Evolutionary conservation across 148 eudicot species (phyloP), one percentile per base, ranked within the genome.

Genomic region (Mesembryanthemum crystallinum): DNA sequence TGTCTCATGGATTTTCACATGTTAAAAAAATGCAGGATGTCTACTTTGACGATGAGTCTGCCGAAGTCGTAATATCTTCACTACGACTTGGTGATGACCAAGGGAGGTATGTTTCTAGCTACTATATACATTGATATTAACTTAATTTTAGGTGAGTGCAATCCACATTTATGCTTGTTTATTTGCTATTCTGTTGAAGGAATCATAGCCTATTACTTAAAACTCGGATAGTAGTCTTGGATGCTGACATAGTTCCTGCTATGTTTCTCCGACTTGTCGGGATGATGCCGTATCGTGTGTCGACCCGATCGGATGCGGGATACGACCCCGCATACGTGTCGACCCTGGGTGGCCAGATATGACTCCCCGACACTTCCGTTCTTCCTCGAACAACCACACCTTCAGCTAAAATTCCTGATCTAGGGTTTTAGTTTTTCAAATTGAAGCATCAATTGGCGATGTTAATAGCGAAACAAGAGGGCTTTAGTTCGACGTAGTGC

Each of bases 31-130:
- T 86, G 83, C 84, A 92, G 98, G 98, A 90, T 80, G 93, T 84
- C 69, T 94, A 92, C 88, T 94, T 94, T 73, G 97, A 92, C 60
- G 97, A 94, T 82, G 98, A 94, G 78, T 89, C 93, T 79, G 97
- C 97, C 58, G 98, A 94, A 87, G 98, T 94, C 32, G 97, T 94
- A 58, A 94, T 94, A 79, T 94, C 98, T 78, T 92, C 98, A 45
- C 83, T 92, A 64, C 81, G 96, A 85, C 89, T 94, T 84, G 98
- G 96, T 78, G 97, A 94, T 82, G 96, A 90, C 85, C 96, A 94
- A 75, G 98, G 93, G 70, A 92, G 98, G 98, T 94, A 75, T 59
- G 91, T 77, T 82, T 64, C 30, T 68, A 6, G 23, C 28, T 69
- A 45, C 45, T 54, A 3, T 51, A 0, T 21, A 7, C 23, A 24